Conservation (phyloP, 306 rosid species). For the Nissolia schottii region DNA sequence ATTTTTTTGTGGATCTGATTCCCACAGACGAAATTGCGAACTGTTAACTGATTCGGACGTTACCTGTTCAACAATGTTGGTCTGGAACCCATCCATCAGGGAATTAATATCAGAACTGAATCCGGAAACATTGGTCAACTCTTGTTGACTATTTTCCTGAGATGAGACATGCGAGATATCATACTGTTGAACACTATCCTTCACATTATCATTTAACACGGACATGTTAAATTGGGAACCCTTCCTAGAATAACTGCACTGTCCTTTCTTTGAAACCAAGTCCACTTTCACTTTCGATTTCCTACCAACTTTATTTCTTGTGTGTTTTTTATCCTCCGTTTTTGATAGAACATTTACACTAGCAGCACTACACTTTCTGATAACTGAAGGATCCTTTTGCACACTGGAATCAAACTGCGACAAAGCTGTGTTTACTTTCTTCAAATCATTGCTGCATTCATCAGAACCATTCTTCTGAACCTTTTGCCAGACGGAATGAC, state of each 20-base stretch:
- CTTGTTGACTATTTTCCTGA: constrained; percentile 30
- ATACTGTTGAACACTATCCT: constrained; percentile 31
- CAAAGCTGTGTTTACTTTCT: constrained; percentile 38
- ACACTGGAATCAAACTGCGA: constrained; percentile 28
- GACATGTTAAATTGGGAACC: constrained; percentile 35
- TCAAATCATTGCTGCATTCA: constrained; percentile 39
- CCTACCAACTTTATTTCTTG: constrained; percentile 36
- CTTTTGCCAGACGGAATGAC: constrained; percentile 78
- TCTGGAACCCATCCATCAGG: constrained; percentile 20
- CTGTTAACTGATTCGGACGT: constrained; percentile 37
- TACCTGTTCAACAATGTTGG: constrained; percentile 26
- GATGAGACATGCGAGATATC: constrained; percentile 32
- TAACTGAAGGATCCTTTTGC: constrained; percentile 40
- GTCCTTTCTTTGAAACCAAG: constrained; percentile 40
- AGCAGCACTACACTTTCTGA: constrained; percentile 26
- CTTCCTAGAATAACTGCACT: constrained; percentile 40
- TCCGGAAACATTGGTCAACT: constrained; percentile 25
- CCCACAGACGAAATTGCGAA: constrained; percentile 33
- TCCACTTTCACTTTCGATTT: constrained; percentile 49
- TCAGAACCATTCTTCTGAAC: constrained; percentile 54
- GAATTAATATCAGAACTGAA: constrained; percentile 28
- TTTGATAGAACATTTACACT: constrained; percentile 27
- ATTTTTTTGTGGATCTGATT: constrained; percentile 23
- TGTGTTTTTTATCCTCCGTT: constrained; percentile 40
- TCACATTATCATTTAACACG: constrained; percentile 33